Evolutionary conservation across 352 stramenopile genomes (phyloP).

Genomic region (Globisporangium middletonii): DNA sequence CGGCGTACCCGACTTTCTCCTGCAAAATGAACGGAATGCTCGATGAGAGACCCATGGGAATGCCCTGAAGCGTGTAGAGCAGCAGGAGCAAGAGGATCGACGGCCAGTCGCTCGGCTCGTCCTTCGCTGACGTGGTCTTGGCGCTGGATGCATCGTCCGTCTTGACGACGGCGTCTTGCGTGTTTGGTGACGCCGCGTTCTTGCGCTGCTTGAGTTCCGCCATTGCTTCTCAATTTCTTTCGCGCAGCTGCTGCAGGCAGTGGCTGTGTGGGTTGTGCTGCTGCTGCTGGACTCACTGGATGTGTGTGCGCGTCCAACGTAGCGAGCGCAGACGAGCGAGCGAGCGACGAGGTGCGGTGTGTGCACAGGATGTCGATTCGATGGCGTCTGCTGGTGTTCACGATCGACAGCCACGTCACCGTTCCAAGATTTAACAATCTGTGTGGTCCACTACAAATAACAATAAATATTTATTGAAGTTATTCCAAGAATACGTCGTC

Average conservation of each 20-base stretch:
- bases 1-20: conserved; percentile 95
- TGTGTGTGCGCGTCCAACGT: too few relatives aligned
- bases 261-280: background rate
- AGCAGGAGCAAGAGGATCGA: conserved; percentile 93
- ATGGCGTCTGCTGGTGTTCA: too few relatives aligned
- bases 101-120: conserved; percentile 51
- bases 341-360: too few relatives aligned
- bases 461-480: too few relatives aligned
- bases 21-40: conserved; percentile 98
- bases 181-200: background rate
- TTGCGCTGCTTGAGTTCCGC: conserved; percentile 32
- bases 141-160: background rate
- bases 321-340: too few relatives aligned
- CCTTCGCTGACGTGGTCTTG: conserved; percentile 9
- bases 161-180: background rate
- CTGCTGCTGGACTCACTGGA: background rate
- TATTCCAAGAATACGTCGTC: too few relatives aligned
- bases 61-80: conserved; percentile 98
- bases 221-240: conserved; percentile 4
- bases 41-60: conserved; percentile 97
- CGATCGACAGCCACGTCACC: too few relatives aligned
- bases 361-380: too few relatives aligned
- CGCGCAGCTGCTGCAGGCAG: background rate
- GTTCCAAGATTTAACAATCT: too few relatives aligned
- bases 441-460: too few relatives aligned